phyloP scores from a whole-genome alignment of 768 basidiomycete genomes.

The Clavulina sp. region DNA sequence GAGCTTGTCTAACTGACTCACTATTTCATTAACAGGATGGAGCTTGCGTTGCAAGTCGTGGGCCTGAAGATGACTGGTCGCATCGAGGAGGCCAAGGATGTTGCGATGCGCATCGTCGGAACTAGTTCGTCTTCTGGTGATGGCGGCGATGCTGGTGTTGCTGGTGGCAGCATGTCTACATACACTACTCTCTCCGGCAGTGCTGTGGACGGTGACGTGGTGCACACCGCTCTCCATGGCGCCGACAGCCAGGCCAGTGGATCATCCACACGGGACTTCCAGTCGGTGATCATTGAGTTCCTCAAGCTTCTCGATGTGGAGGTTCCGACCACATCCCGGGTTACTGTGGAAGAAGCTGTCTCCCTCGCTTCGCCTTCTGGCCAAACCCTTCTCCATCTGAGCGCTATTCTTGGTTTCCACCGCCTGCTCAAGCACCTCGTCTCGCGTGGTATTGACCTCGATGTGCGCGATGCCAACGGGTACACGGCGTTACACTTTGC shows the following conservation, averaged over 20 bases:
- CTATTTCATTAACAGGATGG: constrained; percentile 44
- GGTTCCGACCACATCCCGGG: constrained; percentile 22
- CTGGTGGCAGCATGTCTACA: background rate
- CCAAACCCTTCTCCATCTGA: constrained; percentile 81
- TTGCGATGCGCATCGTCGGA: constrained; percentile 84
- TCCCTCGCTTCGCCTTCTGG: constrained; percentile 52
- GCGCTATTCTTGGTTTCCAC: constrained; percentile 60
- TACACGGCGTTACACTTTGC: constrained; percentile 84
- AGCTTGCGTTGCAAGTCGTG: constrained; percentile 85
- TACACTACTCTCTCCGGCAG: background rate
- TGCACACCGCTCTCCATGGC: constrained; percentile 19
- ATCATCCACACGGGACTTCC: constrained; percentile 39
- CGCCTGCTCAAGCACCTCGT: constrained; percentile 57
- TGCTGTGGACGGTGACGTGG: background rate
- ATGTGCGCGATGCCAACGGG: constrained; percentile 76
- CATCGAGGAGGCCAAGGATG: constrained; percentile 81
- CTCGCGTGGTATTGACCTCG: constrained; percentile 53
- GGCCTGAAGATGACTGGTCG: constrained; percentile 95
- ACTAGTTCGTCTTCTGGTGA: constrained; percentile 21
- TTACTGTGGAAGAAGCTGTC: constrained; percentile 31
- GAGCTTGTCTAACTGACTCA: constrained; percentile 8
- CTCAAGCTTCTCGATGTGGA: constrained; percentile 56
- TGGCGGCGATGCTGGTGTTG: constrained; percentile 40
- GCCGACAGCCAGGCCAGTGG: constrained; percentile 32
- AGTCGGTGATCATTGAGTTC: constrained; percentile 62